A percentile compares a stretch with the other conserved stretches of the same genome.
Evolutionary conservation across 495 filamentous ascomycete species (phyloP).

Genomic region (Hyaloscypha finlandica): DNA sequence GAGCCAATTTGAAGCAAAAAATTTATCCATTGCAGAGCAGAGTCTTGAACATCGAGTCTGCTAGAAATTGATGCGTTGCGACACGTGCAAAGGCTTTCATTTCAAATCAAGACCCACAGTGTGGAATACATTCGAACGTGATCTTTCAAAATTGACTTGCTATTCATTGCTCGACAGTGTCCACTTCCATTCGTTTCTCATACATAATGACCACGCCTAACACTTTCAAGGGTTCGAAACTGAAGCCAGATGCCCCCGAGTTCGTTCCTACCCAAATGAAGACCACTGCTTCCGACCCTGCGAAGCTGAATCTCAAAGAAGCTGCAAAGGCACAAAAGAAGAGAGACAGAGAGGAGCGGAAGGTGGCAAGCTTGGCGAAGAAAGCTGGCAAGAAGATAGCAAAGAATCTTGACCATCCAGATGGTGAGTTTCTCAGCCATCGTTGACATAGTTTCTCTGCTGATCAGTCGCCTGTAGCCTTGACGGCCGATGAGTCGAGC

Average conservation of each 20-base stretch:
- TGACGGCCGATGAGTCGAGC: constrained; percentile 1
- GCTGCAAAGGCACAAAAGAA: constrained; percentile 20
- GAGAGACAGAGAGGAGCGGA: constrained; percentile 20
- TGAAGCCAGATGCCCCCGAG: constrained; percentile 56
- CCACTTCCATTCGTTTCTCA: constrained; percentile 34
- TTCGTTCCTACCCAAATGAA: constrained; percentile 44
- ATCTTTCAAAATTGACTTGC: neutral
- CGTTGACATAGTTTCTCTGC: neutral
- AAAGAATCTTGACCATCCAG: constrained; percentile 9
- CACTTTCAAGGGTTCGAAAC: constrained; percentile 45
- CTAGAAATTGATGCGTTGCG: neutral
- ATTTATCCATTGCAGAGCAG: neutral
- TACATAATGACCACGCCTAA: constrained; percentile 41
- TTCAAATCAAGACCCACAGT: constrained; percentile 3
- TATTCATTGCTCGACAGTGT: neutral
- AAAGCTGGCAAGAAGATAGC: constrained; percentile 21
- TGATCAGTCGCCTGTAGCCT: neutral
- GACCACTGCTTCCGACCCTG: neutral
- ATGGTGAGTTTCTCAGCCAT: neutral
- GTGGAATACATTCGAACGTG: neutral
- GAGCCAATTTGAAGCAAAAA: constrained; percentile 32
- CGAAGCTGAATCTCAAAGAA: constrained; percentile 12
- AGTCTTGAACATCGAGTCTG: constrained; percentile 43
- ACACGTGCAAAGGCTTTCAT: neutral
- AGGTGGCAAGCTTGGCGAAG: constrained; percentile 16